phyloP scores from a whole-genome alignment of 345 rosid genomes.

The Stellera chamaejasme region DNA sequence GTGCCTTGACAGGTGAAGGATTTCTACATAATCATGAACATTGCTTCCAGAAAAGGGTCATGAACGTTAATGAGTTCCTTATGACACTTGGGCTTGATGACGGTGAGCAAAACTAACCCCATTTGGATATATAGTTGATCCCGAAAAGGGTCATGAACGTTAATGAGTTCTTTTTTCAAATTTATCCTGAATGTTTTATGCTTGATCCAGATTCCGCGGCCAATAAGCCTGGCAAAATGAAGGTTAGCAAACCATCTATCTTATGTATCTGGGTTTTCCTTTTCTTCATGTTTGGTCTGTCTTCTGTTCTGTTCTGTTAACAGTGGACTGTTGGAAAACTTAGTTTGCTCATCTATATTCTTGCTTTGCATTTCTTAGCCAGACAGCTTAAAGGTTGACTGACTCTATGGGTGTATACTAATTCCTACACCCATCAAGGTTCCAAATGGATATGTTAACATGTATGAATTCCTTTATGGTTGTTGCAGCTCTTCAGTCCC shows the following conservation, averaged over 20 bases:
- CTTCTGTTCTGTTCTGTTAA: too few species aligned
- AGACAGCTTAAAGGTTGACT: neutral
- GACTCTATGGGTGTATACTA: too few species aligned
- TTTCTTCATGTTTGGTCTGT: too few species aligned
- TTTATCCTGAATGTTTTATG: neutral
- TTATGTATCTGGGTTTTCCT: too few species aligned
- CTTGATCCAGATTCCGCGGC: slow-evolving; percentile 16
- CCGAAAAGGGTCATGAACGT: too few species aligned
- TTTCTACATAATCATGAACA: slow-evolving; percentile 48
- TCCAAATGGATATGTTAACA: neutral
- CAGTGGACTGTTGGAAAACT: too few species aligned
- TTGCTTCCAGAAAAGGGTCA: slow-evolving; percentile 29
- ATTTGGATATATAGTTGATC: neutral
- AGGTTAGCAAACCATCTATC: slow-evolving; percentile 9
- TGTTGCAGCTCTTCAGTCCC: slow-evolving; percentile 21
- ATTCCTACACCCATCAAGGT: neutral
- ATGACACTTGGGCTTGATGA: slow-evolving; percentile 31
- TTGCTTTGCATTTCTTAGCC: too few species aligned
- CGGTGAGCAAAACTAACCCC: slow-evolving; percentile 12
- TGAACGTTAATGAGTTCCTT: slow-evolving; percentile 30
- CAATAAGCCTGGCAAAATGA: slow-evolving; percentile 5
- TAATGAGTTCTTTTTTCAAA: neutral
- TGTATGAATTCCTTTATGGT: neutral
- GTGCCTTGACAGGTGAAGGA: slow-evolving; percentile 24
- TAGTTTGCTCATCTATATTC: too few species aligned